Evolutionary conservation across 2,329 filamentous ascomycete genomes (phyloP).

Genomic region (Microcyclospora tardicrescens): DNA sequence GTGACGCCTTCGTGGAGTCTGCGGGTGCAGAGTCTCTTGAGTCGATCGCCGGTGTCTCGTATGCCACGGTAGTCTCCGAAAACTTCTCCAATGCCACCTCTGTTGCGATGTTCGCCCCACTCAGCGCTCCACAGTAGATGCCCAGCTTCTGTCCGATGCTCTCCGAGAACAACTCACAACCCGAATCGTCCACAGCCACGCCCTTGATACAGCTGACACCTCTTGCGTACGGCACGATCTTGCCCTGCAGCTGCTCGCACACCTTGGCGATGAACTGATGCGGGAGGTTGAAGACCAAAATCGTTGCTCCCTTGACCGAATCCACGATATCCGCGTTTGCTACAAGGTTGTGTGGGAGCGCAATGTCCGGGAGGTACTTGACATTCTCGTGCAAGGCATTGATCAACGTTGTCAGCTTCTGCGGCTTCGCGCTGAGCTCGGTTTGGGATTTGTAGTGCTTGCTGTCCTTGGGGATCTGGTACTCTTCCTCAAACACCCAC

Average conservation of each 20-base stretch:
- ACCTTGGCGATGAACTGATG: constrained; percentile 90
- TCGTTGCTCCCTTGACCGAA: constrained; percentile 69
- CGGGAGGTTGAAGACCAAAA: constrained; percentile 90
- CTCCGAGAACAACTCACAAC: constrained; percentile 83
- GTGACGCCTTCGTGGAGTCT: constrained; percentile 36
- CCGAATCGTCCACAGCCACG: constrained; percentile 73
- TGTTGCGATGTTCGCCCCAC: constrained; percentile 88
- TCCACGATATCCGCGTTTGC: constrained; percentile 72
- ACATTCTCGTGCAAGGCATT: constrained; percentile 90
- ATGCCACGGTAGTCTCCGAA: constrained; percentile 93
- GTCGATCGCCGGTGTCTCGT: constrained; percentile 83
- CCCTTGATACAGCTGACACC: constrained; percentile 98
- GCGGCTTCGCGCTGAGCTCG: constrained; percentile 48
- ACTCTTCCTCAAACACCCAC: constrained; percentile 97
- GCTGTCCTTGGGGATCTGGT: constrained; percentile 58
- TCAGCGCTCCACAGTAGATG: constrained; percentile 93
- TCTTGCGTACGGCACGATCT: constrained; percentile 82
- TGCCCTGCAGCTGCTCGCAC: constrained; percentile 70
- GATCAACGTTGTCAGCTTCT: constrained; percentile 85
- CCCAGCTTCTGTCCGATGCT: constrained; percentile 81
- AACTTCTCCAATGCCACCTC: constrained; percentile 95
- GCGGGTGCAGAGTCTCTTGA: constrained; percentile 58
- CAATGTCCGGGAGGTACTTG: constrained; percentile 89
- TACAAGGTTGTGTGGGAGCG: constrained; percentile 67
- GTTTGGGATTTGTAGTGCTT: constrained; percentile 55